Conservation (phyloP, 306 rosid genomes). For the Quercus berberidifolia region DNA sequence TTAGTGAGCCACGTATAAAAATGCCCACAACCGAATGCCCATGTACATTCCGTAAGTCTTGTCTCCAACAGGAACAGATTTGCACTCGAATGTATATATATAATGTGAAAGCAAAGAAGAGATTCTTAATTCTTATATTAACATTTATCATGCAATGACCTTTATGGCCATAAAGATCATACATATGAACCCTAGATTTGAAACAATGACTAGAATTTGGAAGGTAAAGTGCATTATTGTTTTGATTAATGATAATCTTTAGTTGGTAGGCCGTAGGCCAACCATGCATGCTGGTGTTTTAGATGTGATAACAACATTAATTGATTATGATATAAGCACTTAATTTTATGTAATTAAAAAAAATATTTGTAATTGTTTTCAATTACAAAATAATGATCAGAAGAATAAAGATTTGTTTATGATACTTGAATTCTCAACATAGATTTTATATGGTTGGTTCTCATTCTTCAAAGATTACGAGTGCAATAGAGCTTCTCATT, state of each 20-base stretch:
- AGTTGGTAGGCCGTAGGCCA: neutral
- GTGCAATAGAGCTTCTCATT: no score
- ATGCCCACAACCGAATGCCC: no score
- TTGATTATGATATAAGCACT: neutral
- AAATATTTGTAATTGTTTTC: no score
- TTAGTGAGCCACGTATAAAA: no score
- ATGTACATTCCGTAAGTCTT: no score
- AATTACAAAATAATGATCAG: no score
- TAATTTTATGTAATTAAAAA: neutral
- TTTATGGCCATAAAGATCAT: neutral
- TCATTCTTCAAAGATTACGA: no score
- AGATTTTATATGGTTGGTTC: no score
- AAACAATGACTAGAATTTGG: neutral
- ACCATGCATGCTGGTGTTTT: conserved; percentile 6
- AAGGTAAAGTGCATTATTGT: neutral
- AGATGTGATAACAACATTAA: neutral
- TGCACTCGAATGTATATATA: no score
- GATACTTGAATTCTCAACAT: no score
- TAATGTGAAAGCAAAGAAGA: neutral
- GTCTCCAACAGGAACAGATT: no score
- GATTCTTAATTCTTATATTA: neutral
- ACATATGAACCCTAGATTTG: neutral
- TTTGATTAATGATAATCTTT: neutral
- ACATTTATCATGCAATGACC: neutral
- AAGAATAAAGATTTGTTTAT: no score